These are phyloP conservation scores for Anacardium occidentale DNA, from an alignment of 345 rosid species.

Conservation along the genomic window DNA sequence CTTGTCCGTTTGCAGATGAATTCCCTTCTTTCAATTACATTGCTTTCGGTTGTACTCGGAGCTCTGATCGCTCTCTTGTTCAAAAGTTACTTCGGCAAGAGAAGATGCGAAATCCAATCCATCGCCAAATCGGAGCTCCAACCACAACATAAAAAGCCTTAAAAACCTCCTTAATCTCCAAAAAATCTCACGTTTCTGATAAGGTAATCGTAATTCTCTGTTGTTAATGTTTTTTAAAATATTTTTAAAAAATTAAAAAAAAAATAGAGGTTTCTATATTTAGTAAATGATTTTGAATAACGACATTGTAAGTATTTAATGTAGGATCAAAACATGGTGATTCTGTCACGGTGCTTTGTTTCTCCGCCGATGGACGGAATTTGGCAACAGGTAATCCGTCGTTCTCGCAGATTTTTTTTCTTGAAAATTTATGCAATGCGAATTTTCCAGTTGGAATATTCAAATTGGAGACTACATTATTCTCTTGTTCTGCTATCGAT, in stretches of 20 bases:
- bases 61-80: constrained; percentile 75
- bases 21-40: constrained; percentile 42
- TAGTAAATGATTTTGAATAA: constrained; percentile 2
- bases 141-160: constrained; percentile 48
- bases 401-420: too few relatives aligned
- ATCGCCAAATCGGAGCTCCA: constrained; percentile 60
- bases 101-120: constrained; percentile 79
- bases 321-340: constrained; percentile 79
- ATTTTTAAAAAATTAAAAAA: too few relatives aligned
- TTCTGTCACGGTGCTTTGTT: constrained; percentile 73
- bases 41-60: constrained; percentile 58
- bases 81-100: constrained; percentile 65
- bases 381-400: constrained; percentile 69
- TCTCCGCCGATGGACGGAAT: constrained; percentile 68
- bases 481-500: background rate
- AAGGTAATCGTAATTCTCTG: constrained; percentile 34
- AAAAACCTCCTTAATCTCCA: constrained; percentile 43
- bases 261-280: background rate
- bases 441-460: background rate
- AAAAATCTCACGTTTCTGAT: constrained; percentile 58
- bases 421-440: background rate
- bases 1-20: constrained; percentile 43
- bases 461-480: background rate
- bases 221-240: background rate
- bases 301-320: background rate